Base-by-base conservation (phyloP, 306 rosid genomes). In the Pueraria montana region DNA sequence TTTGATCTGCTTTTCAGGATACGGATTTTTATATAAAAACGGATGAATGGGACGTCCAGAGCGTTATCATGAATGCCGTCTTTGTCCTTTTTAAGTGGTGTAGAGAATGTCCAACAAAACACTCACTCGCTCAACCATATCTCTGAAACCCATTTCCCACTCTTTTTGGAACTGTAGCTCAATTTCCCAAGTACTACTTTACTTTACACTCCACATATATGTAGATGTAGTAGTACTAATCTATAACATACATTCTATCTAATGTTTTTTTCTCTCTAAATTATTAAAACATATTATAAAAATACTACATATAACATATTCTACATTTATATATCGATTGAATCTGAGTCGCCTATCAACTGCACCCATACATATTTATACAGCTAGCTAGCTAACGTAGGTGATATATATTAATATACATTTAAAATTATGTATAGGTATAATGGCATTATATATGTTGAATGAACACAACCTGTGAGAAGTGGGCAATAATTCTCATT, bases 61-160 rank as follows among this genome's bases (percentile, higher is more conserved):
- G 21, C 17, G 3, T 59, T 59, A 36, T 49, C 20, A 14, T 85
- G 92, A 93, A 87, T 72, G 94, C 88, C 87, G 94, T 84, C 94
- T 80, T 83, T 87, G 82, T 87, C 79, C 77, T 75, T 83, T 78
- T 65, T 20, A 43, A 80, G 70, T 83, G 81, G 32, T 26, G 32
- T 26, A 84, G 79, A 81, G 88, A 89, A 87, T 86, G 88, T 88
- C 81, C 84, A 86, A 84, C 74, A 63, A 38, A 81, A 73, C 84
- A 61, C 73, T n/a, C 74, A 21, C 75, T 59, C 53, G 49, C 79
- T 48, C 62, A 24, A 13, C 49, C 16, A 77, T 43, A 61, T 76
- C 79, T 69, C 83, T 74, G 64, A 87, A 84, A 53, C 75, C 77
- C 74, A 85, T 79, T 82, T 82, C 81, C 87, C 88, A 81, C 81